Evolutionary conservation across 2,329 filamentous ascomycete genomes (phyloP), one percentile per base, ranked within the genome.

Genomic region (Paraphaeosphaeria sporulosa): DNA sequence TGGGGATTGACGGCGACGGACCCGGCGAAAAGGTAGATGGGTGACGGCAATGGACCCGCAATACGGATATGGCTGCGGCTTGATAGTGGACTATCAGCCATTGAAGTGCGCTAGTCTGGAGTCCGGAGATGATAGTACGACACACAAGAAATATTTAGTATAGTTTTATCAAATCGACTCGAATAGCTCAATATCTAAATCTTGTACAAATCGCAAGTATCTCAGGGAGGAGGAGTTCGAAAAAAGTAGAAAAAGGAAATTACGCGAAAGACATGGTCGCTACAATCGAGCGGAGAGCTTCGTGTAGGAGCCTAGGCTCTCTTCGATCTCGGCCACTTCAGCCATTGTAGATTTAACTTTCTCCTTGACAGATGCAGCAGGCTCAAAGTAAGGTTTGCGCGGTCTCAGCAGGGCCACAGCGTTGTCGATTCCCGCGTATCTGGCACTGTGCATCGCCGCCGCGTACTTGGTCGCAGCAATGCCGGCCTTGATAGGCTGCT

Each of bases 401-500:
- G 67, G 67, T 54, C 58, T 61, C 48, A 68, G 57, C 55, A 61
- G 60, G 21, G 48, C 44, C 8, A 56, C 63, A 2, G 67, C 66
- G 23, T 65, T 55, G n/a, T 65, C 59, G 1, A 87, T 69, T 6
- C 64, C 86, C 5, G 81, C 83, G 66, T 85, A 81, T 44, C 90
- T 84, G 4, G 86, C 89, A 27, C 86, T 85, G 64, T 83, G 85
- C 17, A 87, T 74, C 1, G 86, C 83, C 0, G 86, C 86, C 0
- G 87, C 89, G 71, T 88, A 90, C 77, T 91, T 91, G 27, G 85
- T 86, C 2, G 83, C 81, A 12, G 87, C 87, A 68, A 90, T 89
- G 12, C 88, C 88, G 15, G 82, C 81, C 77, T 90, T 90, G 70
- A 85, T 86, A 1, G 86, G 83, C 59, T 84, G 84, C 76, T 91